Conservation (phyloP, 2,329 filamentous ascomycete species). For the Ceratocystis papillata region DNA sequence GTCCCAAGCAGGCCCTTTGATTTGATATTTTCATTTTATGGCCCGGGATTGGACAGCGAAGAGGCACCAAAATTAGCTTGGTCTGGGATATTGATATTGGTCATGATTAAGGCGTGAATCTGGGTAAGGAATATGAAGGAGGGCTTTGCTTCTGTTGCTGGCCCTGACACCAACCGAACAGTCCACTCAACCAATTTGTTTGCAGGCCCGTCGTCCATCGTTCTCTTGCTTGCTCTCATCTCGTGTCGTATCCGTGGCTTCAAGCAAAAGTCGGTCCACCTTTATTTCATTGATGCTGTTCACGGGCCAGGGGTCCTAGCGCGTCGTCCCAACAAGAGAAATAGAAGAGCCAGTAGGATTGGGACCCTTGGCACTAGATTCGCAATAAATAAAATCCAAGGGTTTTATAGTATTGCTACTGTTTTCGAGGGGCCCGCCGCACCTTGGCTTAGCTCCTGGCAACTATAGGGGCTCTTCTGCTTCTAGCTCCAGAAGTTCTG, state of each 20-base stretch:
- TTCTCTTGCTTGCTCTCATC: neutral
- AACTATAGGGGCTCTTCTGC: too few relatives aligned
- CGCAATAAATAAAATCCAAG: too few relatives aligned
- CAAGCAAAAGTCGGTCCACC: neutral
- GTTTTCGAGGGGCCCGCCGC: too few relatives aligned
- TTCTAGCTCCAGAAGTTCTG: too few relatives aligned
- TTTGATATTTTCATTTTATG: neutral
- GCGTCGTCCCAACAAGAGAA: slow-evolving; percentile 11
- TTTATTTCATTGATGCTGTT: slow-evolving; percentile 1
- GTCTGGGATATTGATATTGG: neutral
- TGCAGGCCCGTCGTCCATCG: too few relatives aligned
- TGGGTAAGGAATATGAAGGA: too few relatives aligned
- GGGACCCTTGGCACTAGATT: neutral
- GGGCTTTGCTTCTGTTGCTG: neutral
- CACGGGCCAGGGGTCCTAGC: slow-evolving; percentile 13
- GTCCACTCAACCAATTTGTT: neutral
- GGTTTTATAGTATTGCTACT: too few relatives aligned
- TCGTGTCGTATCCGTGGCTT: slow-evolving; percentile 3
- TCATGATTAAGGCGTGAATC: too few relatives aligned
- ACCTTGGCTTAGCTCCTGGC: too few relatives aligned
- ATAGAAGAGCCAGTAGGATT: slow-evolving; percentile 2
- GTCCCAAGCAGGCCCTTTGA: neutral
- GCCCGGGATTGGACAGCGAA: too few relatives aligned
- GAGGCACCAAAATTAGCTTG: neutral
- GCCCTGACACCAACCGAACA: neutral